Evolutionary conservation across 2,329 filamentous ascomycete genomes (phyloP), one percentile per base, ranked within the genome.

Genomic region (Keithomyces neogunnii): DNA sequence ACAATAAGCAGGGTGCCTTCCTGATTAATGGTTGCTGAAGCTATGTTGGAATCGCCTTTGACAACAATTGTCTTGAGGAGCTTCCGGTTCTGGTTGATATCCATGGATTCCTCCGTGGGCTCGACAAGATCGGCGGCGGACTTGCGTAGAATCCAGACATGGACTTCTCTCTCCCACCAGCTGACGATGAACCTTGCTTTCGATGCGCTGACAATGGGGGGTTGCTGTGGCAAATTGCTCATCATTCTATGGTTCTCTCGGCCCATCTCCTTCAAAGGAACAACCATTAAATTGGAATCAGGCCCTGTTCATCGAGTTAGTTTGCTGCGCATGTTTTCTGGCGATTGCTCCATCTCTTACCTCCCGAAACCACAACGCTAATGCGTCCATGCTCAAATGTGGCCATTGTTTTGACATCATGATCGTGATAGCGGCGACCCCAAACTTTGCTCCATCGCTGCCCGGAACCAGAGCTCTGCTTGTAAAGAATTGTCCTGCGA

Each of bases 331-430:
- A 42, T 13, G 38, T 30, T 26, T 13, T 32, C 45, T 30, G 38
- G 26, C 29, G 31, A 13, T 19, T 26, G 28, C 28, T 30, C 8
- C 13, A 5, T n/a, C 53, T 65, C 76, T 69, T 74, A 88, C 90
- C 93, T 80, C 93, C 93, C 56, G 92, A 95, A 13, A 95, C 88
- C 9, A 96, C 76, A 51, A 97, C 83, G 62, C 89, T 97, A 63
- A 96, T 81, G 47, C 82, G 82, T 48, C 80, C 84, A 49, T 85
- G 85, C 67, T 99, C 93, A 57, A 92, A 97, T 0, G 88, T 84
- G 35, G 90, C 88, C 82, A 97, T 88, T 1, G 89, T 82, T 72
- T 97, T 97, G 61, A 97, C 90, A 71, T 99, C 93, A 67, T 97
- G 91, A 45, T 86, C 82, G 64, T 99, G 93, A 63, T 92, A 91